Evolutionary conservation across 257 asterid species (phyloP).

Genomic region (Osmanthus fragrans): DNA sequence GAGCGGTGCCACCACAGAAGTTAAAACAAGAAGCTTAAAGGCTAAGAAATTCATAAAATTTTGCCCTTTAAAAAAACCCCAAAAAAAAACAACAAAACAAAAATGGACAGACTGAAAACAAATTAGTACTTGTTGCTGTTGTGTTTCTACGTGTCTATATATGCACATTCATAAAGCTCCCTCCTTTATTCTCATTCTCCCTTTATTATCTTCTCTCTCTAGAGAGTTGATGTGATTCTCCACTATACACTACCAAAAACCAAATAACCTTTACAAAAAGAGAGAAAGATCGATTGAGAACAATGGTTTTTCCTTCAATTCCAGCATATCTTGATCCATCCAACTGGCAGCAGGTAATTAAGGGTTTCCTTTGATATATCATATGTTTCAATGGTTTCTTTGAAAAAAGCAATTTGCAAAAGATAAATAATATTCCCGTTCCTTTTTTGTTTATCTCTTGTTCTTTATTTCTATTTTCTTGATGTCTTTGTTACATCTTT

Average conservation of each 20-base stretch:
- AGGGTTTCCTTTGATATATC: slow-evolving; percentile 30
- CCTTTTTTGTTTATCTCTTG: slow-evolving; percentile 20
- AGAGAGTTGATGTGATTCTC: slow-evolving; percentile 84
- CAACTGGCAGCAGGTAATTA: slow-evolving; percentile 90
- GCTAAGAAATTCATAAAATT: slow-evolving; percentile 35
- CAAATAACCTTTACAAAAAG: slow-evolving; percentile 76
- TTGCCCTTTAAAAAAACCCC: slow-evolving; percentile 46
- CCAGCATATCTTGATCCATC: slow-evolving; percentile 97
- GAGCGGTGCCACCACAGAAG: neutral
- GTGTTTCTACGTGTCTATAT: slow-evolving; percentile 34
- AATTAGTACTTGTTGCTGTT: slow-evolving; percentile 38
- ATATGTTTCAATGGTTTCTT: slow-evolving; percentile 40
- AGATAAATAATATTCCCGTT: slow-evolving; percentile 69
- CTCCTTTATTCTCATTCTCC: slow-evolving; percentile 89
- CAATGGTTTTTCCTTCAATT: slow-evolving; percentile 92
- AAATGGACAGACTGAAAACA: slow-evolving; percentile 66
- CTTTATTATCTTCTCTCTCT: slow-evolving; percentile 36
- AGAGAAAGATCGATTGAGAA: slow-evolving; percentile 53
- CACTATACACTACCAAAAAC: slow-evolving; percentile 61
- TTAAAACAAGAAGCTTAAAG: slow-evolving; percentile 55
- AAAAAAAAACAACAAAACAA: slow-evolving; percentile 73
- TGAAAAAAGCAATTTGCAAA: slow-evolving; percentile 49
- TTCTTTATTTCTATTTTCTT: too few species aligned
- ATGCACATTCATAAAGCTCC: slow-evolving; percentile 59
- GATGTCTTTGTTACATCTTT: slow-evolving; percentile 18